Evolutionary conservation across 2,329 filamentous ascomycete species (phyloP), one percentile per base, ranked within the genome.

Genomic region (Alternaria sp.): DNA sequence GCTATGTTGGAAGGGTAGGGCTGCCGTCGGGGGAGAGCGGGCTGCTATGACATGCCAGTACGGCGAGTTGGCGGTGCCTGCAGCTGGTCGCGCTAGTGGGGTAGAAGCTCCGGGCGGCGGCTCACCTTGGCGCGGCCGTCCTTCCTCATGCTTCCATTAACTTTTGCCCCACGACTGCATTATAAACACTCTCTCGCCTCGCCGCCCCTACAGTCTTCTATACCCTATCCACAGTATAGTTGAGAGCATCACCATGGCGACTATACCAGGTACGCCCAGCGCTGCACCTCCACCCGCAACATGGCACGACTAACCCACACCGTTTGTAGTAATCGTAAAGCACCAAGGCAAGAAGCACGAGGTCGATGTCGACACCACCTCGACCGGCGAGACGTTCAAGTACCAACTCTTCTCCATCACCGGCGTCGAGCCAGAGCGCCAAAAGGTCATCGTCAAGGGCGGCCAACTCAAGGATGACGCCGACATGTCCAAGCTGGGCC

Each of bases 401-500:
- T 92, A 91, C 75, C 95, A 98, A 79, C 87, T 99, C 59, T 99
- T 91, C 83, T 97, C 94, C 64, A 84, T 99, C 57, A 99, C 95
- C 47, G 93, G 92, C 62, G 95, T 99, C 75, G 95, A 98, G 78
- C 95, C 95, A 66, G 92, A 96, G 64, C 91, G 94, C 64, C 96
- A 99, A 80, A 98, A 98, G 83, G 92, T 99, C 70, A 82, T 99
- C 57, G 88, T 97, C 79, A 97, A 97, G 81, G 93, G 93, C 66
- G 92, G 92, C 65, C 93, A 96, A 80, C 88, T 99, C 71, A 99
- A 97, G 81, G 91, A 99, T 87, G 93, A 98, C 75, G 92, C 93
- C 59, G 89, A 93, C 61, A 88, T 99, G 79, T 88, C 89, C 67
- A 91, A 90, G 72, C 86, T 98, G 62, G 90, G 90, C 72, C 88